phyloP scores from a whole-genome alignment of 495 filamentous ascomycete species.

The Aspergillus sclerotioniger region DNA sequence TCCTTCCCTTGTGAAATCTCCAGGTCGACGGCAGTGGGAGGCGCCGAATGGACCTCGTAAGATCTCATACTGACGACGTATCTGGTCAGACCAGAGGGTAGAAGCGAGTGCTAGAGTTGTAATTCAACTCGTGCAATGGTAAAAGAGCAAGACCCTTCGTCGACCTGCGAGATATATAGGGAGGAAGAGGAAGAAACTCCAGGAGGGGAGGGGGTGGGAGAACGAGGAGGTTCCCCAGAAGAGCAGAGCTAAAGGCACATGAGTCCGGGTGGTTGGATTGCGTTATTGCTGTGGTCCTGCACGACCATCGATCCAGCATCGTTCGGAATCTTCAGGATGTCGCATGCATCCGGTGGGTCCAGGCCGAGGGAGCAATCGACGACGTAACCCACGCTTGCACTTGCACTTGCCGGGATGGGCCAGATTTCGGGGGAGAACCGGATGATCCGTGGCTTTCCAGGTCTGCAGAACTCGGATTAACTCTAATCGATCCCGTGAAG shows the following conservation, averaged over 20 bases:
- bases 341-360: not conserved
- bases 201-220: not conserved
- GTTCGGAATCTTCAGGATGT: too few species aligned
- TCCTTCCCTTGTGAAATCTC: constrained; percentile 13
- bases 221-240: too few species aligned
- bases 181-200: not conserved
- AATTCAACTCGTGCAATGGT: not conserved
- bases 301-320: too few species aligned
- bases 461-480: not conserved
- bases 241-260: too few species aligned
- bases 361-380: not conserved
- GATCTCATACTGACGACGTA: constrained; percentile 12
- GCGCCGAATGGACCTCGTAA: constrained; percentile 12
- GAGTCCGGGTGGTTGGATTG: too few species aligned
- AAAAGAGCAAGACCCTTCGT: not conserved
- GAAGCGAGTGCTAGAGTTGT: not conserved
- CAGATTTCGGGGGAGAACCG: too few species aligned
- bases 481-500: not conserved
- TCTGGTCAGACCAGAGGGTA: not conserved
- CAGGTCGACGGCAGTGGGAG: constrained; percentile 13
- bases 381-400: not conserved
- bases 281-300: too few species aligned
- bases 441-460: too few species aligned
- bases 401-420: too few species aligned
- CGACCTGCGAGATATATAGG: not conserved